These are phyloP conservation scores for Lepidium sativum DNA, from an alignment of 345 rosid genomes.

Conservation along the genomic window DNA sequence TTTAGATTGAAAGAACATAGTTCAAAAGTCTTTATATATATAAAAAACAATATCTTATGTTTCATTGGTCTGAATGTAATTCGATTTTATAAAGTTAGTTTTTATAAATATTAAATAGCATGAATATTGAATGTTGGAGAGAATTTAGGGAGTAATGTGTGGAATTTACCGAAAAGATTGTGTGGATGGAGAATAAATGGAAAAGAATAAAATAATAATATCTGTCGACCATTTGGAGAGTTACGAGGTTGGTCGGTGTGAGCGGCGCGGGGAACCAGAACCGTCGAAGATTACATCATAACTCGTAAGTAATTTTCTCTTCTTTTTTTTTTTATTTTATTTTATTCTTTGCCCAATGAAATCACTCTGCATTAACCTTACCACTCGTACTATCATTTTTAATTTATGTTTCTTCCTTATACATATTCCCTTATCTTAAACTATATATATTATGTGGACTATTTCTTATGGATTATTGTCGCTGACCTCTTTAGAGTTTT, in stretches of 20 bases:
- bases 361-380: constrained; percentile 24
- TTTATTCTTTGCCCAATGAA: constrained; percentile 3
- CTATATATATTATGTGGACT: neutral
- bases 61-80: too few species aligned
- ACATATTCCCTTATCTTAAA: neutral
- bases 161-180: neutral
- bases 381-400: constrained; percentile 9
- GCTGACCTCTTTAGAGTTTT: neutral
- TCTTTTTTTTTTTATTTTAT: neutral
- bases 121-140: too few species aligned
- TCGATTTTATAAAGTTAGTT: too few species aligned
- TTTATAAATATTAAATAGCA: too few species aligned
- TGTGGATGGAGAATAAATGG: constrained; percentile 9
- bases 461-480: constrained; percentile 2
- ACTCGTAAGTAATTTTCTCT: neutral
- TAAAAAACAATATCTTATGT: too few species aligned
- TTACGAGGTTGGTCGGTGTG: constrained; percentile 31
- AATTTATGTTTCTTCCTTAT: neutral
- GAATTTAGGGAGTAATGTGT: too few species aligned
- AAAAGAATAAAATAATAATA: neutral
- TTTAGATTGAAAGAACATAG: too few species aligned
- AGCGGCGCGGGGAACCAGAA: constrained; percentile 32
- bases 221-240: constrained; percentile 12
- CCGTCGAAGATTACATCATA: constrained; percentile 22
- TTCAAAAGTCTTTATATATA: too few species aligned